Percentiles rank a stretch among this genome's conserved stretches.
Evolutionary conservation across 163 green algal species (phyloP).

Genomic region (Trebouxiophyceae sp.): DNA sequence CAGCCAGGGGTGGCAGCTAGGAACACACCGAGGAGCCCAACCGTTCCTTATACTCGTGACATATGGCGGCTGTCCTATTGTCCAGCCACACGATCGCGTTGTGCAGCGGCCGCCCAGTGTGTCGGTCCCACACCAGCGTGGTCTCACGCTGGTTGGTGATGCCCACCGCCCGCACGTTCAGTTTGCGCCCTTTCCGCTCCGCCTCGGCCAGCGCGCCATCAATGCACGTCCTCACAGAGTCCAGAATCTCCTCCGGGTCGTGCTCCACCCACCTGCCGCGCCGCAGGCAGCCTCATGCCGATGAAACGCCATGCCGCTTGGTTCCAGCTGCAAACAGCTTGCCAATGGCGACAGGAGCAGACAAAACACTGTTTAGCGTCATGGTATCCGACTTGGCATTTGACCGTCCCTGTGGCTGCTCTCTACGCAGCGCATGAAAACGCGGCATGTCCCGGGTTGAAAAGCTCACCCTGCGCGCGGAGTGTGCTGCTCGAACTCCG

Average conservation of each 20-base stretch:
- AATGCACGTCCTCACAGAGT: constrained; percentile 61
- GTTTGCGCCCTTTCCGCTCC: not conserved
- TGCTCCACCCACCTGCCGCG: constrained; percentile 86
- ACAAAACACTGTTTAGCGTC: no score
- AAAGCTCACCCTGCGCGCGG: constrained; percentile 64
- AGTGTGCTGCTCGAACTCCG: constrained; percentile 57
- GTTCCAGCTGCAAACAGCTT: no score
- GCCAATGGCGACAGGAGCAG: no score
- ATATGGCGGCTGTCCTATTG: constrained; percentile 68
- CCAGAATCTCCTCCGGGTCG: constrained; percentile 77
- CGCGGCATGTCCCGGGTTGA: no score
- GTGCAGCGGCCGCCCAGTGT: constrained; percentile 80
- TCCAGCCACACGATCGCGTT: constrained; percentile 98
- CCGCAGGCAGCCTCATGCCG: no score
- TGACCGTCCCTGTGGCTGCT: no score
- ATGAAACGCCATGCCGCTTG: no score
- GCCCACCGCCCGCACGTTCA: constrained; percentile 56
- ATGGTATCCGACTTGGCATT: no score
- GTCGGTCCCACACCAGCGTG: constrained; percentile 80
- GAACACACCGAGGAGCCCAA: constrained; percentile 29
- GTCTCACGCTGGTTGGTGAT: constrained; percentile 97
- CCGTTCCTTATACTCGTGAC: constrained; percentile 21
- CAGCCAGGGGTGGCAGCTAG: no score
- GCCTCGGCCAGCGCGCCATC: constrained; percentile 35
- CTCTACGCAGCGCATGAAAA: no score